Evolutionary conservation across 2,329 filamentous ascomycete species (phyloP), one percentile per base, ranked within the genome.

Genomic region (Aspergillus sp.): DNA sequence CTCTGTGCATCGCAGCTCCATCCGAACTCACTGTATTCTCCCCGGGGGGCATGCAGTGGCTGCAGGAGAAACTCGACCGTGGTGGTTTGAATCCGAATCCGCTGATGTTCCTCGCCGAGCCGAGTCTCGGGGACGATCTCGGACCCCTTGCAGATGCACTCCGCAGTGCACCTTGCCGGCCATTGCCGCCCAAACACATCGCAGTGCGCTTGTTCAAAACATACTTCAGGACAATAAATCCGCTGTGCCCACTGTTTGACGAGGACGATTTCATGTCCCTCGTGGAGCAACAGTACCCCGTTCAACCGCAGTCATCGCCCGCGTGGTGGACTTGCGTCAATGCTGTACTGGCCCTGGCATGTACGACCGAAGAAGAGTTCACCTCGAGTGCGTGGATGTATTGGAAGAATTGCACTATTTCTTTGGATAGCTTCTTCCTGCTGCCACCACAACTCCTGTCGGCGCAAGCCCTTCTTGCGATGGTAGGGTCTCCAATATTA

Each of bases 331-430:
- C 49, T 9, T 51, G 43, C 42, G 16, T 51, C 2, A 51, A 51
- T 19, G 49, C 49, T 14, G 36, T 19, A 16, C 43, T 51, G 9
- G 49, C 49, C 3, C 25, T 51, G 21, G 43, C 49, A 31, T 51
- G 43, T 23, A 11, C 29, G 5, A 19, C 46, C n/a, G 43, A 47
- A 14, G 5, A n/a, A 9, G 14, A 10, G 5, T 25, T 23, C 3
- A 4, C 38, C 3, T 20, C 49, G 2, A 42, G 42, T 4, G 43
- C 49, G 11, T 51, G 49, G 49, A 9, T 42, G 5, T 51, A 29
- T 34, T 51, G 49, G 49, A 51, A 51, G 20, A 51, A 51, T 42
- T 31, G 31, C 32, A 42, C 44, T 3, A 43, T 51, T 11, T 41
- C 43, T 4, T 29, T 45, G 31, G 34, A 43, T n/a, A 31, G 20